phyloP scores from a whole-genome alignment of 2,329 filamentous ascomycete species.

The Colletotrichum gigasporum region DNA sequence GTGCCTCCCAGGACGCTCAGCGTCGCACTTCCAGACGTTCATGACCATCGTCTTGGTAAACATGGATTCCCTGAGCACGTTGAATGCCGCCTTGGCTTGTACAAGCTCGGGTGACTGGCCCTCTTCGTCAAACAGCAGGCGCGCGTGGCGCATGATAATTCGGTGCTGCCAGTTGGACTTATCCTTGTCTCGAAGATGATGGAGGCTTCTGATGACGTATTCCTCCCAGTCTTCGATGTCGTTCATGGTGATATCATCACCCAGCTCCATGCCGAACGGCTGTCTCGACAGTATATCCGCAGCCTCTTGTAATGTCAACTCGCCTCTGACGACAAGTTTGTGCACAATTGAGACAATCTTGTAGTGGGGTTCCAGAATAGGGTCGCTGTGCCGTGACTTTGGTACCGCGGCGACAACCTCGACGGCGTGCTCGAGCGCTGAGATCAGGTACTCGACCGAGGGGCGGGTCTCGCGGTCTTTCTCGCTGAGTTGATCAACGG shows the following conservation, averaged over 20 bases:
- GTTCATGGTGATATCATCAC: slow-evolving; percentile 59
- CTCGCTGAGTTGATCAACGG: slow-evolving; percentile 51
- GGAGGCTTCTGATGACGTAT: slow-evolving; percentile 62
- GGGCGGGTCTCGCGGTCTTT: slow-evolving; percentile 51
- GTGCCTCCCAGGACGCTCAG: slow-evolving; percentile 83
- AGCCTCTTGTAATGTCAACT: slow-evolving; percentile 58
- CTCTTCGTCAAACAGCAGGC: slow-evolving; percentile 61
- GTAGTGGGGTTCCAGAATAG: slow-evolving; percentile 90
- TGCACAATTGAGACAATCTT: slow-evolving; percentile 85
- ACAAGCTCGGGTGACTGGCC: slow-evolving; percentile 56
- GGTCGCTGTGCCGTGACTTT: slow-evolving; percentile 72
- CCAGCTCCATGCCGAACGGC: slow-evolving; percentile 61
- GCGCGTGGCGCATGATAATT: slow-evolving; percentile 79
- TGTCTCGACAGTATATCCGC: slow-evolving; percentile 65
- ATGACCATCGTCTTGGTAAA: slow-evolving; percentile 96
- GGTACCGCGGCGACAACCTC: slow-evolving; percentile 60
- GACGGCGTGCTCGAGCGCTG: slow-evolving; percentile 60
- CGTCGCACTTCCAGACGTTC: slow-evolving; percentile 94
- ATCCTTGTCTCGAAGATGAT: slow-evolving; percentile 73
- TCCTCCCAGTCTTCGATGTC: slow-evolving; percentile 70
- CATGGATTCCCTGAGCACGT: slow-evolving; percentile 76
- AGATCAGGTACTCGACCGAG: slow-evolving; percentile 53
- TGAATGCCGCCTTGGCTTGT: slow-evolving; percentile 81
- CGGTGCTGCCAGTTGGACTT: slow-evolving; percentile 97
- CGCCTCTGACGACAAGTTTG: slow-evolving; percentile 74